phyloP scores from a whole-genome alignment of 768 basidiomycete genomes.

The Collybia sordida region DNA sequence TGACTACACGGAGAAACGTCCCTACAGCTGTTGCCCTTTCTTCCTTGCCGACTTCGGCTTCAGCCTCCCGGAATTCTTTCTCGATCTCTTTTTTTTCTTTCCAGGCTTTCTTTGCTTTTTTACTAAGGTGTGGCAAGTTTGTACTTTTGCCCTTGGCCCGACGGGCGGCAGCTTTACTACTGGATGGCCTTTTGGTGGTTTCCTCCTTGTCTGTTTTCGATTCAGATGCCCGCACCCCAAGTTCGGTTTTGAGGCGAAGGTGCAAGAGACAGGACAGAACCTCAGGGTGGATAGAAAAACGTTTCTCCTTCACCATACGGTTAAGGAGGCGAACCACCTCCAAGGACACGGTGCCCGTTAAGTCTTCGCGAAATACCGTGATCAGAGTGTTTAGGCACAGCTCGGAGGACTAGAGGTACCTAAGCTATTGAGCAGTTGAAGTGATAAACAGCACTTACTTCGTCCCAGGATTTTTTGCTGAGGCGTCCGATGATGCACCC shows the following conservation, averaged over 20 bases:
- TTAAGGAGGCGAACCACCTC: constrained; percentile 89
- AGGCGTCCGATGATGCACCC: constrained; percentile 79
- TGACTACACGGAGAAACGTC: not conserved
- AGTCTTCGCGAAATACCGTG: constrained; percentile 79
- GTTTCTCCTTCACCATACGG: constrained; percentile 93
- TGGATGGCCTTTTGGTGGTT: constrained; percentile 32
- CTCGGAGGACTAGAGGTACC: constrained; percentile 67
- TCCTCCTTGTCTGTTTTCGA: constrained; percentile 58
- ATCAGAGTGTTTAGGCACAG: constrained; percentile 81
- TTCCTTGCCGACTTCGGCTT: constrained; percentile 90
- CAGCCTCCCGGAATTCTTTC: constrained; percentile 91
- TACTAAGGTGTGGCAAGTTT: constrained; percentile 79
- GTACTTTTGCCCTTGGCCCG: constrained; percentile 58
- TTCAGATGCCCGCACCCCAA: constrained; percentile 76
- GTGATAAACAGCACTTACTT: constrained; percentile 47
- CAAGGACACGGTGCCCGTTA: constrained; percentile 77
- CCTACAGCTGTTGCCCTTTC: constrained; percentile 81
- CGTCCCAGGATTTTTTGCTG: constrained; percentile 87
- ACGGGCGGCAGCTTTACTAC: constrained; percentile 41
- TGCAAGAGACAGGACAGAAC: constrained; percentile 83
- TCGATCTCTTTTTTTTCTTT: constrained; percentile 91
- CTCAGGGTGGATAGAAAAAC: constrained; percentile 87
- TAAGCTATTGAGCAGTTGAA: constrained; percentile 8
- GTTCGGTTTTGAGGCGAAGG: constrained; percentile 84
- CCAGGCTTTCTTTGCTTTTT: constrained; percentile 82